Base-by-base conservation (phyloP, 2,329 filamentous ascomycete species). In the Sporothrix mexicana region DNA sequence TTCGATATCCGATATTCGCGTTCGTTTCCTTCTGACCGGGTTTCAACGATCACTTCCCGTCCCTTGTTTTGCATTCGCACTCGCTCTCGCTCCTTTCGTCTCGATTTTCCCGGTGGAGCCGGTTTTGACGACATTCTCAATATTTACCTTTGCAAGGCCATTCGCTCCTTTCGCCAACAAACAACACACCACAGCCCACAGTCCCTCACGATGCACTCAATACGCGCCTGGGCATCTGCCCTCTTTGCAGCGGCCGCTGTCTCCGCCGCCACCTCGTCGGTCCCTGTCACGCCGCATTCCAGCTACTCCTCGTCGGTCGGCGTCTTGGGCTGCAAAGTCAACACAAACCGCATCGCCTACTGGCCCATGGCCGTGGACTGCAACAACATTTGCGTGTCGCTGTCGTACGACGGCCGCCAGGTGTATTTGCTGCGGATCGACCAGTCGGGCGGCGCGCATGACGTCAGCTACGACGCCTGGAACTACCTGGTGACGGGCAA, bases 401-500 rank as follows among this genome's bases (percentile, higher is more conserved):
- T 89, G 74, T 81, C 81, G 73, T 80, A 86, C 78, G 79, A 76
- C 47, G 85, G 80, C 73, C 86, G 86, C 75, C 81, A 80, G 68
- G 78, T 91, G 73, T 84, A 88, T 76, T 86, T 93, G 70, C 83
- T 89, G 74, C 83, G 84, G 77, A 81, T 90, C 74, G 88, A 89
- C 82, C 80, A 82, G 67, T 89, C 87, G 0, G 83, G 81, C 62
- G 87, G 86, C 70, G 87, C 87, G 53, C 80, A 87, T 79, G 88
- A 90, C 79, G 85, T 89, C 80, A 85, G 82, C 73, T 89, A 89
- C 81, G 87, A 89, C 74, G 87, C 87, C 66, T 89, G 86, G 86
- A 88, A 88, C 81, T 85, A 85, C 76, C 84, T 78, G n/a, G 77
- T 80, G 67, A 86, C 84, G 0, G 85, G 85, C 72, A 73, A 84